These are phyloP conservation scores for Cercospora nicotianae DNA, from an alignment of 2,329 filamentous ascomycete species.

Conservation along the genomic window DNA sequence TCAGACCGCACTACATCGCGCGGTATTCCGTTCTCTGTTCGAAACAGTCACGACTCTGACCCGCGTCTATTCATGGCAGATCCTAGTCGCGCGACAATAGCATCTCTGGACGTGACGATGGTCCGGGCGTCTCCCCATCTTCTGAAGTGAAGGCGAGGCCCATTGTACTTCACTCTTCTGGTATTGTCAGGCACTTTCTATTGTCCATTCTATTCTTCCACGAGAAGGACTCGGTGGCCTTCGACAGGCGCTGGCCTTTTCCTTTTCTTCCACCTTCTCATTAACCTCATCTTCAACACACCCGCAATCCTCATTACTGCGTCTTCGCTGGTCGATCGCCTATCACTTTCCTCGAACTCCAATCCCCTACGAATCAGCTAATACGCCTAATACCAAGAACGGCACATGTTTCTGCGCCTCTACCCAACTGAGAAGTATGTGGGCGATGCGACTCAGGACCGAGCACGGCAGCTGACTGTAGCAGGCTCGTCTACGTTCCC, in stretches of 20 bases:
- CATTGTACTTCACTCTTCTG: conserved; percentile 29
- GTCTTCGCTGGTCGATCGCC: conserved; percentile 29
- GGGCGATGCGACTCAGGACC: not conserved
- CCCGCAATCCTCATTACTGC: conserved; percentile 16
- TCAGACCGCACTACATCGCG: not conserved
- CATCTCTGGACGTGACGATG: conserved; percentile 20
- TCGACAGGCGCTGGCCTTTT: conserved; percentile 31
- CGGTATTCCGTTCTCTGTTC: conserved; percentile 9
- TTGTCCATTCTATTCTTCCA: conserved; percentile 40
- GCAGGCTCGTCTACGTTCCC: conserved; percentile 37
- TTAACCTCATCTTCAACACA: conserved; percentile 21
- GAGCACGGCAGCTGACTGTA: conserved; percentile 14
- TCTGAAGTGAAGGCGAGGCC: conserved; percentile 24
- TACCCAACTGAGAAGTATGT: conserved; percentile 39
- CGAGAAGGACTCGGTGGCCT: conserved; percentile 35
- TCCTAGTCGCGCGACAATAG: conserved; percentile 32
- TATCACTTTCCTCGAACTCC: not conserved
- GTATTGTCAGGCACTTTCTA: conserved; percentile 41
- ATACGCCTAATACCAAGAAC: conserved; percentile 18
- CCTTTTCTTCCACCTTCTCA: conserved; percentile 19
- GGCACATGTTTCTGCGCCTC: conserved; percentile 40
- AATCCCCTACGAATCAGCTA: conserved; percentile 32
- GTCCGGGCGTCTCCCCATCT: conserved; percentile 19
- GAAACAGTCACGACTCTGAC: conserved; percentile 10
- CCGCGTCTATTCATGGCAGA: conserved; percentile 30